Percentiles rank a stretch among this genome's conserved stretches.
Evolutionary conservation across 1,284 basidiomycete genomes (phyloP).

Genomic region (Cryptococcus jaspeensis): DNA sequence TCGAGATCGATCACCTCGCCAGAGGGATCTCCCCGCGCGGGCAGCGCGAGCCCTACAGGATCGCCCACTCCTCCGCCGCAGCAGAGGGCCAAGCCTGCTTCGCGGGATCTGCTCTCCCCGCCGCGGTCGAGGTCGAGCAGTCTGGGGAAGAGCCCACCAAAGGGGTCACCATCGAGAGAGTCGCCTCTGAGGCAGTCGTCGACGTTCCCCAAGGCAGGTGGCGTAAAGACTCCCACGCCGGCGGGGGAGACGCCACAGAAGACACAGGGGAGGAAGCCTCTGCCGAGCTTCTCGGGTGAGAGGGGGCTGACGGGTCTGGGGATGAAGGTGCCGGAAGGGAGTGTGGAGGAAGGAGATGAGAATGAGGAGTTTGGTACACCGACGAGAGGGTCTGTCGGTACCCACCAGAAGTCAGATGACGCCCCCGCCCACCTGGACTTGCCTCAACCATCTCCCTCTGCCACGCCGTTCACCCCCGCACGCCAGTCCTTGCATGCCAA

Average conservation of each 20-base stretch:
- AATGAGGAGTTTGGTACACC: conserved; percentile 6
- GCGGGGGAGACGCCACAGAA: conserved; percentile 16
- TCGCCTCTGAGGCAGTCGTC: conserved; percentile 24
- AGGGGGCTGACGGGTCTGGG: conserved; percentile 2
- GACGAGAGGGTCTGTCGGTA: not conserved
- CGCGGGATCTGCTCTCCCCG: conserved; percentile 5
- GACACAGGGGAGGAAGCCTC: conserved; percentile 1
- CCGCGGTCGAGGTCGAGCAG: conserved; percentile 13
- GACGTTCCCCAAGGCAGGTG: conserved; percentile 1
- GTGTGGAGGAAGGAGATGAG: not conserved
- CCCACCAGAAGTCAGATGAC: not conserved
- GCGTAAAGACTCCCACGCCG: too few relatives aligned
- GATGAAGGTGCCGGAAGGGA: not conserved
- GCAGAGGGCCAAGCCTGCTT: not conserved
- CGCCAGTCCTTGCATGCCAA: conserved; percentile 11
- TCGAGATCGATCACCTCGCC: conserved; percentile 9
- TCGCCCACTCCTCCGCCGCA: conserved; percentile 6
- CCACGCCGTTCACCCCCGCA: conserved; percentile 19
- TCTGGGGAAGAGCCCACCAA: conserved; percentile 14
- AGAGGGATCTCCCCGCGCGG: not conserved
- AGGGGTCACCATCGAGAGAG: conserved; percentile 19
- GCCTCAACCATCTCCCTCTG: not conserved
- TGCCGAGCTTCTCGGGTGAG: not conserved
- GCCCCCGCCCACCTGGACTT: not conserved
- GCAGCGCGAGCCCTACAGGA: not conserved